Base-by-base conservation (phyloP, 108 stramenopile species). In the Cyclotella cryptica region DNA sequence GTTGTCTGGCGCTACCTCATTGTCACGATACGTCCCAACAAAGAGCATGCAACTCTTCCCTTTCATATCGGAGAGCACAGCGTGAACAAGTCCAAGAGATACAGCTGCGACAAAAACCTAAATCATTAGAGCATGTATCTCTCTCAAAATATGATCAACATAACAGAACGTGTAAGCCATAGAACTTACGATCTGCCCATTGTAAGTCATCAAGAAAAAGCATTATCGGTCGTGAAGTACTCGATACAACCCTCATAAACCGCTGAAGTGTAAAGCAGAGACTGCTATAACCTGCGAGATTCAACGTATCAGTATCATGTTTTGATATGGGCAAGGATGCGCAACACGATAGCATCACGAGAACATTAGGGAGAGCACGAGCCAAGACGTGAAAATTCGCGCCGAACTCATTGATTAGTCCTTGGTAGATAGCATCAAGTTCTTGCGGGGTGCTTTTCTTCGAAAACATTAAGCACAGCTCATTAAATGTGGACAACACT, bases 201-300 rank as follows among this genome's bases (percentile, higher is more conserved):
- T 81, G 68, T 14, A 75, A 35, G 61, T 81, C 80, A 51, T 81
- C 80, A 30, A 81, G 28, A 57, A 81, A 75, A 17, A 81, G 52
- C 58, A 81, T 51, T 8, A 81, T 66, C 17, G 74, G 80, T 35
- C 72, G 57, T 28, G 63, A 63, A 58, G 41, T 40, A 49, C 80
- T 74, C 19, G 80, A 81, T 21, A 81, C 69, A 3, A 70, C 52
- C 68, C 61, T 52, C 29, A 81, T 69, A 53, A 81, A 81, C 12
- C 47, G 60, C 57, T 69, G 80, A 14, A 81, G 51, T 17, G 65
- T 74, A 43, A 74, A 81, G 26, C 80, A 81, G 14, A 81, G 53
- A 42, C 69, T 74, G 47, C 59, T 53, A 29, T 64, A 62, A 52
- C 69, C 74, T 11, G 69, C 18, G 6, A 35, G 35, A 35, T 65